Conservation (phyloP, 108 stramenopile species). For the Heterococcus sp. region DNA sequence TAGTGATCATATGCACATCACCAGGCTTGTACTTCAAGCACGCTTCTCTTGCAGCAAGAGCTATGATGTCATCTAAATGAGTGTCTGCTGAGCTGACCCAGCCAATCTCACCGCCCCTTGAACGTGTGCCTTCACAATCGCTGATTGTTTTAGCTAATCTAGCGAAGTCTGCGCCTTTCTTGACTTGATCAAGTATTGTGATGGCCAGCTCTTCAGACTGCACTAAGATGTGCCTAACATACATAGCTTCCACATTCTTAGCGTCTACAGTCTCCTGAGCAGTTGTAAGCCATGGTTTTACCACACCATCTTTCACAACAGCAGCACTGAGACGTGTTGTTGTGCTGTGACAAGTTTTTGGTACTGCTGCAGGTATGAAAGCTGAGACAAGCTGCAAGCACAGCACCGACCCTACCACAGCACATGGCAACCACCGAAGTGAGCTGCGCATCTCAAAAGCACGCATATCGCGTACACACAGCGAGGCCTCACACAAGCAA, state of each 20-base stretch:
- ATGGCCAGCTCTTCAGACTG: slow-evolving; percentile 26
- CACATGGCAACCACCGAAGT: no score
- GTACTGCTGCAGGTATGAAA: no score
- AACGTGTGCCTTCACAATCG: slow-evolving; percentile 21
- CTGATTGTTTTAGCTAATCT: slow-evolving; percentile 27
- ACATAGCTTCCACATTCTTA: slow-evolving; percentile 35
- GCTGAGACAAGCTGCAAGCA: no score
- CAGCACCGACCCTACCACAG: no score
- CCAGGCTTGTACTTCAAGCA: slow-evolving; percentile 44
- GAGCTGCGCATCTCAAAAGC: no score
- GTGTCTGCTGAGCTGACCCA: not conserved
- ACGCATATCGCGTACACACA: no score
- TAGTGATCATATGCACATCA: slow-evolving; percentile 24
- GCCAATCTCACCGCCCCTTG: slow-evolving; percentile 24
- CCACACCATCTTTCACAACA: no score
- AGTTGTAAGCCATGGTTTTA: slow-evolving; percentile 34
- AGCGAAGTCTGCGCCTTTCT: slow-evolving; percentile 14
- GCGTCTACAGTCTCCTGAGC: slow-evolving; percentile 42
- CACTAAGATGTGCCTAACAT: slow-evolving; percentile 32
- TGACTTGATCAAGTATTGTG: slow-evolving; percentile 3
- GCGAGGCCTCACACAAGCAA: no score
- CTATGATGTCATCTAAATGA: not conserved
- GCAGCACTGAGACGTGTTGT: no score
- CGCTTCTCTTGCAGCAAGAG: not conserved
- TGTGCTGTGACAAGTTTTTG: no score